Evolutionary conservation across 148 eudicot genomes (phyloP), one percentile per base, ranked within the genome.

Genomic region (Rhododendron griersonianum): DNA sequence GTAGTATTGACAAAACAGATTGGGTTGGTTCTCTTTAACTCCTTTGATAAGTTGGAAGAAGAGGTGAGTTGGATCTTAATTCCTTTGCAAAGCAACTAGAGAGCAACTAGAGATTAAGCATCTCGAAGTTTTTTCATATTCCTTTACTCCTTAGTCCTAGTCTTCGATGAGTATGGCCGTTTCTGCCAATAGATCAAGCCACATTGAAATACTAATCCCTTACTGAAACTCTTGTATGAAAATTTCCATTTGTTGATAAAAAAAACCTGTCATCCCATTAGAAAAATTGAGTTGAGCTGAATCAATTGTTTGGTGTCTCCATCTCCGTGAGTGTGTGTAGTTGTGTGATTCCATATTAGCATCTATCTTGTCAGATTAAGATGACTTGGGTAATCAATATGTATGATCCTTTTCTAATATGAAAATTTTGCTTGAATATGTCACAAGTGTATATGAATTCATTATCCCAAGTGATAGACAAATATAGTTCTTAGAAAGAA

Each of bases 1-100:
- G n/a, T 39, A 84, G 74, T 61, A 73, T 76, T 76, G 69, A 84
- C 30, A 11, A 35, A 35, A 81, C 86, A 57, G 81, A 84, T 75
- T 84, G 79, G 30, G 30, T 28, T 28, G 75, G 71, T 84, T 44
- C 35, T 67, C 76, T 33, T 53, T 76, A 7, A 33, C 51, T 48
- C 51, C 11, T 48, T 48, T 13, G 11, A 8, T 48, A 75, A 84
- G 67, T 76, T 84, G 86, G 86, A 84, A 55, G 81, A 76, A n/a
- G 86, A 84, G 86, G 81, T 35, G 39, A 37, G 39, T 30, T 59
- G 10, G 57, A 37, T 61, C 78, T 73, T 13, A 44, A 44, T 44
- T 44, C 47, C 47, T 44, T 44, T 30, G 33, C 76, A 8, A 18
- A 30, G 30, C 30, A 30, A 30, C 30, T 28, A 28, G 30, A 28